Evolutionary conservation across 2,329 filamentous ascomycete genomes (phyloP).

Genomic region (Fonsecaea monophora): DNA sequence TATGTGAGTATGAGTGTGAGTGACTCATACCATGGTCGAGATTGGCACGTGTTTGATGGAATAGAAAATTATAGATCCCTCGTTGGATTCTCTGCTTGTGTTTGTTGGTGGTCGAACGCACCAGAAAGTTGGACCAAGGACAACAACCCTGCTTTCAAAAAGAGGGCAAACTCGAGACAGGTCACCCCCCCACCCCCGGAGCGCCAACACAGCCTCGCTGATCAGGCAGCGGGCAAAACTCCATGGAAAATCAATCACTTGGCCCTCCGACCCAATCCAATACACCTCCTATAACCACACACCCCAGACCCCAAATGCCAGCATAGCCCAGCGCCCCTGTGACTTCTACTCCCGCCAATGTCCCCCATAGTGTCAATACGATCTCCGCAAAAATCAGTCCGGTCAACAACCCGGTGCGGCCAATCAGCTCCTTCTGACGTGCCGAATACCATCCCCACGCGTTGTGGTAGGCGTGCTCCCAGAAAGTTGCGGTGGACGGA

Average conservation of each 20-base stretch:
- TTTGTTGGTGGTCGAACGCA: too few relatives aligned
- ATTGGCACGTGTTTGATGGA: too few relatives aligned
- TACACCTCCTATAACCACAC: conserved; percentile 64
- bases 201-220: neutral
- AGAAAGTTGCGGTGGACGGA: conserved; percentile 68
- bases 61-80: too few relatives aligned
- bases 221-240: neutral
- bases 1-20: too few relatives aligned
- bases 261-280: conserved; percentile 59
- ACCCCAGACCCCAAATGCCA: conserved; percentile 73
- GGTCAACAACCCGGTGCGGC: conserved; percentile 64
- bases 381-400: conserved; percentile 59
- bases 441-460: conserved; percentile 68
- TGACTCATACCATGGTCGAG: too few relatives aligned
- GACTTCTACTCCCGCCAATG: conserved; percentile 72
- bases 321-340: conserved; percentile 76
- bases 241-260: conserved; percentile 32
- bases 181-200: neutral
- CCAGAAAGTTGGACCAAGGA: too few relatives aligned
- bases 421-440: conserved; percentile 68
- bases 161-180: too few relatives aligned
- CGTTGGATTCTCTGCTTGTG: too few relatives aligned
- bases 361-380: conserved; percentile 69
- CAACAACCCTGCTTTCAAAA: too few relatives aligned
- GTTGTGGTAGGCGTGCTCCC: conserved; percentile 67